A percentile compares a stretch with the other conserved stretches of the same genome.
Evolutionary conservation across 129 eudicot species (phyloP).

Genomic region (Arctium lappa): DNA sequence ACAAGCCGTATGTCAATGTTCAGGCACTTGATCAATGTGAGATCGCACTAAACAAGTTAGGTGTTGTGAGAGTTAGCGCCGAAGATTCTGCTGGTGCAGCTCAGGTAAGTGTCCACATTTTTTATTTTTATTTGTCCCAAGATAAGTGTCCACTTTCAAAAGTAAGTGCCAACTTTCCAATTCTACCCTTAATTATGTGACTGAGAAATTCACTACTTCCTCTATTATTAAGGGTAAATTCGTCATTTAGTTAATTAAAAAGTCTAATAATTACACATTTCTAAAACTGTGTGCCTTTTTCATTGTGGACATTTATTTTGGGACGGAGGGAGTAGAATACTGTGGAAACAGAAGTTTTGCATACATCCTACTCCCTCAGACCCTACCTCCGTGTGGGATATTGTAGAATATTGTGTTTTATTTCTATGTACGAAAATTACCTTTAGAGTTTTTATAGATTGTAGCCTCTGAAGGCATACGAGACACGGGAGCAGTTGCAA

Average conservation of each 20-base stretch:
- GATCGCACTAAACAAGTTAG: conserved; percentile 50
- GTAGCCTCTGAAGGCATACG: conserved; percentile 68
- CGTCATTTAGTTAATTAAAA: neutral
- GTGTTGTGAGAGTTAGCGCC: conserved; percentile 52
- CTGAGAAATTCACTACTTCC: neutral
- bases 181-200: neutral
- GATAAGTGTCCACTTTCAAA: neutral
- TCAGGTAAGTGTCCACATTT: conserved; percentile 38
- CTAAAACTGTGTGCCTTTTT: neutral
- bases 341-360: neutral
- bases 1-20: neutral
- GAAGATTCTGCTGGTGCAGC: conserved; percentile 91
- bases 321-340: neutral
- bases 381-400: neutral
- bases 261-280: neutral
- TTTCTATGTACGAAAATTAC: neutral
- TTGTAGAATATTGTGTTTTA: neutral
- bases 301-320: neutral
- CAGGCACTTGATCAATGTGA: conserved; percentile 89
- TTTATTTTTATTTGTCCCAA: neutral
- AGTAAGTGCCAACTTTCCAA: neutral
- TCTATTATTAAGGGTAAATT: neutral
- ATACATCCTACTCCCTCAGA: neutral
- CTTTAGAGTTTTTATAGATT: conserved; percentile 36
- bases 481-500: conserved; percentile 86